Percentiles rank a stretch among this genome's conserved stretches.
Conservation (phyloP, 257 asterid species). For the Forsythia suspensa region DNA sequence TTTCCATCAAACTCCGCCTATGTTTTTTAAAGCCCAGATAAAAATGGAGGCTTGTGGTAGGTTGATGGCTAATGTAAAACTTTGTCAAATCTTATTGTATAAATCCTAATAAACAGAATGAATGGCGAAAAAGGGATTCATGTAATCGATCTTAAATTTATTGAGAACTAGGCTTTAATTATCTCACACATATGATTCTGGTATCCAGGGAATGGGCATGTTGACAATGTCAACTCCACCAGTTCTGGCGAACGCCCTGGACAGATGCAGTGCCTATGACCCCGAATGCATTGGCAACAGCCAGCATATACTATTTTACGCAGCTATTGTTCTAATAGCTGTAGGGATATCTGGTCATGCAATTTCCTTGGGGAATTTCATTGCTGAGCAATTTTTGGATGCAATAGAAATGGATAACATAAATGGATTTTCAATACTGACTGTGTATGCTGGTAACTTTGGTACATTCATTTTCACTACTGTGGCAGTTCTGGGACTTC, state of each 20-base stretch:
- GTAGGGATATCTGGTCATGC: constrained; percentile 28
- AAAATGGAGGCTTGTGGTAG: not conserved
- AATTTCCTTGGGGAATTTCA: constrained; percentile 14
- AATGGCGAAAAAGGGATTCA: too few species aligned
- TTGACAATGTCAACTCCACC: constrained; percentile 36
- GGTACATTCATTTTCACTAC: not conserved
- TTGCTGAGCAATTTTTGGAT: constrained; percentile 16
- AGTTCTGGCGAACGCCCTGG: constrained; percentile 19
- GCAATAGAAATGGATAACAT: not conserved
- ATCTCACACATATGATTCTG: not conserved
- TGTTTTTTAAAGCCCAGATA: too few species aligned
- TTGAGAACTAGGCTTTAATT: not conserved
- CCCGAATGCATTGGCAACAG: constrained; percentile 30
- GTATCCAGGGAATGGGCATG: constrained; percentile 31
- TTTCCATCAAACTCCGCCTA: too few species aligned
- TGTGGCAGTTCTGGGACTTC: constrained; percentile 25
- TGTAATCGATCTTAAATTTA: too few species aligned
- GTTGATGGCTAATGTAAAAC: not conserved
- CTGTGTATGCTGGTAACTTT: constrained; percentile 9
- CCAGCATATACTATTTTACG: constrained; percentile 26
- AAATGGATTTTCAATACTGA: not conserved
- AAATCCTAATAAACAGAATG: not conserved
- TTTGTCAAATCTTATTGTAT: not conserved
- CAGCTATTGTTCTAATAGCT: constrained; percentile 23
- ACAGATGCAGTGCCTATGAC: constrained; percentile 24